Base-by-base conservation (phyloP, 148 eudicot genomes). In the Polygonum aviculare region DNA sequence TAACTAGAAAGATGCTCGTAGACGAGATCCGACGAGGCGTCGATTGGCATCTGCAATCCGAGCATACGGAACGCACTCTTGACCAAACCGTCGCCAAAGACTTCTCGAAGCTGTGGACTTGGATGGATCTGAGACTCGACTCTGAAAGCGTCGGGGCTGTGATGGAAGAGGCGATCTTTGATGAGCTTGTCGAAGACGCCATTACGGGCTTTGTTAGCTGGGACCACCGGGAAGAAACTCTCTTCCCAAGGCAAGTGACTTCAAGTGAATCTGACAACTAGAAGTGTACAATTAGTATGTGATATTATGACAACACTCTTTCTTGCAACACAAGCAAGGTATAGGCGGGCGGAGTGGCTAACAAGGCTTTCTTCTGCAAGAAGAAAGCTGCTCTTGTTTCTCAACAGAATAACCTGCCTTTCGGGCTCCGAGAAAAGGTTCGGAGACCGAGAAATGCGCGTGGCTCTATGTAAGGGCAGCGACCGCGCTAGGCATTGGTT, bases 11-110 rank as follows among this genome's bases (percentile, higher is more conserved):
- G 85, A 84, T 84, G 47, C 77, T 96, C 51, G 84, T 91, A 57
- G 47, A 77, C 7, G 95, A 93, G 84, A 82, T 85, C 77, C 91
- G 97, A 96, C 74, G 85, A 78, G 82, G 83, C 70, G 92, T 93
- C 71, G 93, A 88, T 41, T 80, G 89, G 88, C 81, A 79, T 80
- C 75, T 93, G 33, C 69, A 80, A 41, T 77, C 81, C 57, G 80
- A 83, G 74, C 78, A 86, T 3, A 78, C 81, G 41, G 80, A 83
- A 14, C 72, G 65, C 54, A 86, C 93, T 9, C 79, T 91, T 73
- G 98, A 93, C 38, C 93, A 84, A 62, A 86, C 91, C 67, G 79
- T 96, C 11, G 80, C 79, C 38, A 86, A 77, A 50, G 97, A 91
- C 75, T 78, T 88, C 76, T 78, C 76, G 1, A 67, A 51, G 22